These are phyloP conservation scores for Colletotrichum sp. DNA, from an alignment of 2,329 filamentous ascomycete genomes.

Conservation along the genomic window DNA sequence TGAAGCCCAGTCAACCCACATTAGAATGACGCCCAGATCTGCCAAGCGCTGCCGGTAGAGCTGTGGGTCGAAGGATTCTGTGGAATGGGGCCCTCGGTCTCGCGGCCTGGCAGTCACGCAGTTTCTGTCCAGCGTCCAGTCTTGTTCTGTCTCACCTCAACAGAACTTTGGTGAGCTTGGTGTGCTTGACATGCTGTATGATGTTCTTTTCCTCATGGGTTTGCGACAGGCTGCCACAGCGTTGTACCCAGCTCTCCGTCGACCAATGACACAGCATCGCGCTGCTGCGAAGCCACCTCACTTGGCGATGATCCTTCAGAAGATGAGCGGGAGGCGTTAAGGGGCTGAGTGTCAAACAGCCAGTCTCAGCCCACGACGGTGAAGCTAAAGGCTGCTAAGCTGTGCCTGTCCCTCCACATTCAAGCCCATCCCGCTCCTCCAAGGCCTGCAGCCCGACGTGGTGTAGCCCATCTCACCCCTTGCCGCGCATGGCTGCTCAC, in stretches of 20 bases:
- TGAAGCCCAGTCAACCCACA: neutral
- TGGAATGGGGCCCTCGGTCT: neutral
- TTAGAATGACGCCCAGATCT: neutral
- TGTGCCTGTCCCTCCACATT: neutral
- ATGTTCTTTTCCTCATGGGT: neutral
- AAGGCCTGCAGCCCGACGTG: neutral
- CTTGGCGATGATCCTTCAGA: conserved; percentile 1
- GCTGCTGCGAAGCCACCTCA: neutral
- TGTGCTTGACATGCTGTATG: neutral
- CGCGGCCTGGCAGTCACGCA: neutral
- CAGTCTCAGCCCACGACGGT: neutral
- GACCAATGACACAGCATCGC: neutral
- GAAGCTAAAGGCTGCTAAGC: neutral
- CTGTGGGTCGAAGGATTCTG: conserved; percentile 11
- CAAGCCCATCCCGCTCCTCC: conserved; percentile 6
- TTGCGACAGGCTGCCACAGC: neutral
- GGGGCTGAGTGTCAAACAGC: neutral
- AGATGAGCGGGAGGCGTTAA: neutral
- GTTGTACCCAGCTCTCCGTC: neutral
- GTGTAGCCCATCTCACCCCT: neutral
- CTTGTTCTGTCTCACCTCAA: neutral
- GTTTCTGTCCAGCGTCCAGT: neutral
- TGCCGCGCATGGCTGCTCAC: neutral
- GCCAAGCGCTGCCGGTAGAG: neutral
- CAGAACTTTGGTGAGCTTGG: neutral